Conservation (phyloP, 2,329 filamentous ascomycete species). For the Fusarium scirpi region DNA sequence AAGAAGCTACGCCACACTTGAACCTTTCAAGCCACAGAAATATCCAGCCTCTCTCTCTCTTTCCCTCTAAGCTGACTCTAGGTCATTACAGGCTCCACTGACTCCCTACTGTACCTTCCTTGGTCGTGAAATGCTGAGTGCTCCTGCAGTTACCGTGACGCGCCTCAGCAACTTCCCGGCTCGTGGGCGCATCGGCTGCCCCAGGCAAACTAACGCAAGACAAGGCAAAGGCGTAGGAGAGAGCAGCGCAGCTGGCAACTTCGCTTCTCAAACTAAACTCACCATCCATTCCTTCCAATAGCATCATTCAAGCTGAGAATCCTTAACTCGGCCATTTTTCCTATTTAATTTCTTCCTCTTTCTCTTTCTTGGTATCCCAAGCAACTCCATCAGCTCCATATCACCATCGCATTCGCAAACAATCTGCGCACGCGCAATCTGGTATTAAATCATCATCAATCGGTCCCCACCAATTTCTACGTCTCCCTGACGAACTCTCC, state of each 20-base stretch:
- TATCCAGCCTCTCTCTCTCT: not conserved
- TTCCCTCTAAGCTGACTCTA: not conserved
- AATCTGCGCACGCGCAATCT: constrained; percentile 27
- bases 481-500: constrained; percentile 29
- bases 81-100: constrained; percentile 9
- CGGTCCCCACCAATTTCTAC: constrained; percentile 19
- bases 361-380: constrained; percentile 2
- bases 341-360: constrained; percentile 5
- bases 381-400: constrained; percentile 18
- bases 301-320: constrained; percentile 14
- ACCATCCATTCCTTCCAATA: constrained; percentile 26
- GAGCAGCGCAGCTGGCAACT: constrained; percentile 37
- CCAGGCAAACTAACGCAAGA: constrained; percentile 38
- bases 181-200: constrained; percentile 40
- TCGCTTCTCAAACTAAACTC: constrained; percentile 35
- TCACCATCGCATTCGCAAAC: constrained; percentile 35
- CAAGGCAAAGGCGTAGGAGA: constrained; percentile 32
- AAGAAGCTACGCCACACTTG: constrained; percentile 21
- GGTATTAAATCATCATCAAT: constrained; percentile 27
- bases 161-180: constrained; percentile 42
- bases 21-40: constrained; percentile 27
- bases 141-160: constrained; percentile 42
- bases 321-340: constrained; percentile 1
- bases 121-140: constrained; percentile 29
- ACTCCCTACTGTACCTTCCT: constrained; percentile 10